Percentiles rank a stretch among this genome's conserved stretches.
phyloP scores from a whole-genome alignment of 1,284 basidiomycete genomes.

The Inonotus hispidus region DNA sequence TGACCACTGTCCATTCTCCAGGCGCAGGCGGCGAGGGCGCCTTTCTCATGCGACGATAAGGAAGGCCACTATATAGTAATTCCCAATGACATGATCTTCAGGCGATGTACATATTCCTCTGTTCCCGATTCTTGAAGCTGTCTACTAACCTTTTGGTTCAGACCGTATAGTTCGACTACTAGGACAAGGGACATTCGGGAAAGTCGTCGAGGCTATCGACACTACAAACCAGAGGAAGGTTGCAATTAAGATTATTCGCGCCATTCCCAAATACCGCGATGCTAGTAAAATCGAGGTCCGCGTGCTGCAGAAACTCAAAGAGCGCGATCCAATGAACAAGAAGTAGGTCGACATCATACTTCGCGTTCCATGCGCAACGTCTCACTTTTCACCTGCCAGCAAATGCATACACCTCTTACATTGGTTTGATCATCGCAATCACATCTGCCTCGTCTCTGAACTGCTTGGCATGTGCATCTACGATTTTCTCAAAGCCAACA shows the following conservation, averaged over 20 bases:
- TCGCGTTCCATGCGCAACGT: slow-evolving; percentile 16
- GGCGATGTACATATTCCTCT: slow-evolving; percentile 58
- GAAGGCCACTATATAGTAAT: slow-evolving; percentile 94
- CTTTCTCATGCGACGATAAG: slow-evolving; percentile 82
- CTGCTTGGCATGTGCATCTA: slow-evolving; percentile 97
- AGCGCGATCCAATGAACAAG: slow-evolving; percentile 84
- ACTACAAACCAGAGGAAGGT: slow-evolving; percentile 74
- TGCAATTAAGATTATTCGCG: slow-evolving; percentile 98
- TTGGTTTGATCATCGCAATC: slow-evolving; percentile 96
- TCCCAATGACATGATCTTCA: slow-evolving; percentile 81
- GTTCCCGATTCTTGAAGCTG: slow-evolving; percentile 12
- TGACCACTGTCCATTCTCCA: neutral
- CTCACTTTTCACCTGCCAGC: slow-evolving; percentile 39
- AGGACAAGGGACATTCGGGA: slow-evolving; percentile 98
- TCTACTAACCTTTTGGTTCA: slow-evolving; percentile 31
- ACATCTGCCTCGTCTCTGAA: slow-evolving; percentile 97
- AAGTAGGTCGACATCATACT: slow-evolving; percentile 55
- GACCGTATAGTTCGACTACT: slow-evolving; percentile 88
- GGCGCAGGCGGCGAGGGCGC: slow-evolving; percentile 50
- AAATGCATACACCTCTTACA: slow-evolving; percentile 97
- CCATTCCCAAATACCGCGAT: slow-evolving; percentile 96
- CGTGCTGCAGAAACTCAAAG: slow-evolving; percentile 88
- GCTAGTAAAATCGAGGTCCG: slow-evolving; percentile 98
- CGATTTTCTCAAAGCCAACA: slow-evolving; percentile 98
- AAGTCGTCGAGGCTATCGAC: slow-evolving; percentile 94